A percentile compares a stretch with the other conserved stretches of the same genome.
phyloP scores from a whole-genome alignment of 2,329 filamentous ascomycete species.

The Teratosphaeria destructans region DNA sequence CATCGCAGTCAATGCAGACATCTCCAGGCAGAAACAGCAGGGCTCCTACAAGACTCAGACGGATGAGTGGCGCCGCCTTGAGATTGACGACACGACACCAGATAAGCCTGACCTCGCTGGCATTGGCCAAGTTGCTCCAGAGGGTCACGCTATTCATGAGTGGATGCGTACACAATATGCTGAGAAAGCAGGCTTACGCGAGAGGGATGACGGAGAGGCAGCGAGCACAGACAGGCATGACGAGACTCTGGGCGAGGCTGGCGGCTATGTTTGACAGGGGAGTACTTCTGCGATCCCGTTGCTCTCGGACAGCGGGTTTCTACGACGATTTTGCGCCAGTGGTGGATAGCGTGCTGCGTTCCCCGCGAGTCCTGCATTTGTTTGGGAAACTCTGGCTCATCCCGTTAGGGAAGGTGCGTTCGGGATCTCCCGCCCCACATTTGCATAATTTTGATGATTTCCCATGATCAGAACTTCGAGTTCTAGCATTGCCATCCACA shows the following conservation, averaged over 20 bases:
- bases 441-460: neutral
- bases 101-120: neutral
- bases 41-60: neutral
- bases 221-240: too few relatives aligned
- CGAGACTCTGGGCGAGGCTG: too few relatives aligned
- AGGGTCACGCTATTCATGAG: neutral
- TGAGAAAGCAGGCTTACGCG: neutral
- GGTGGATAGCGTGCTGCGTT: neutral
- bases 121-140: neutral
- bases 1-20: neutral
- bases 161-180: neutral
- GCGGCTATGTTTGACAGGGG: too few relatives aligned
- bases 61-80: neutral
- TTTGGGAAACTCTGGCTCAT: neutral
- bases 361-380: neutral
- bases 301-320: too few relatives aligned
- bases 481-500: neutral
- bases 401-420: neutral
- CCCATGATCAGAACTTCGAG: neutral
- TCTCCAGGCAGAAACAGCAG: neutral
- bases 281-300: too few relatives aligned
- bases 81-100: neutral
- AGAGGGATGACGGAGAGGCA: neutral
- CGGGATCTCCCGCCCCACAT: neutral
- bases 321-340: too few relatives aligned